phyloP scores from a whole-genome alignment of 75 land plant genomes.

The Gnetum montanum region DNA sequence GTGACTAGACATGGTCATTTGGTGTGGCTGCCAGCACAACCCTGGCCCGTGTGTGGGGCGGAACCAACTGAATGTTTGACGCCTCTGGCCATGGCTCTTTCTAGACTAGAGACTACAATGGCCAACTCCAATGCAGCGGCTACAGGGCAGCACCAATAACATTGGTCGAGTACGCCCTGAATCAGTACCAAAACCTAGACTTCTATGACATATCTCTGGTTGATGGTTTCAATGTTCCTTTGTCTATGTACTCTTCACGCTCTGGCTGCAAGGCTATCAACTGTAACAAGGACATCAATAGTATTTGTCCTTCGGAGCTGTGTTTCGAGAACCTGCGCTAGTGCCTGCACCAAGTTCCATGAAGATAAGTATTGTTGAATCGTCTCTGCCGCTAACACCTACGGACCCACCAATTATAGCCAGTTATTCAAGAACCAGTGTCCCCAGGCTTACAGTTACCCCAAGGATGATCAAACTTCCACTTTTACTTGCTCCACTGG shows the following conservation, averaged over 20 bases:
- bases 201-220: conserved; percentile 38
- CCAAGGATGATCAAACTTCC: conserved; percentile 19
- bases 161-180: conserved; percentile 28
- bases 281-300: conserved; percentile 19
- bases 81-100: conserved; percentile 11
- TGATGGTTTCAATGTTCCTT: conserved; percentile 33
- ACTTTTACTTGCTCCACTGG: conserved; percentile 13
- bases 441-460: conserved; percentile 35
- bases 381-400: conserved; percentile 8
- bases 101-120: conserved; percentile 27
- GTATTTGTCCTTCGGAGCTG: conserved; percentile 19
- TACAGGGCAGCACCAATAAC: conserved; percentile 26
- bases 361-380: conserved; percentile 21
- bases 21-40: neutral
- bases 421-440: conserved; percentile 22
- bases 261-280: conserved; percentile 5
- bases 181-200: conserved; percentile 8
- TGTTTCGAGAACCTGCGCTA: conserved; percentile 17
- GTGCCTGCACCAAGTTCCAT: conserved; percentile 22
- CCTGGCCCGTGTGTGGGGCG: conserved; percentile 28
- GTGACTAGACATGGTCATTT: conserved; percentile 2
- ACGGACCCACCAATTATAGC: conserved; percentile 15
- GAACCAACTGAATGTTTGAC: conserved; percentile 31
- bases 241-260: conserved; percentile 11
- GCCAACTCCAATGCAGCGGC: conserved; percentile 18